Evolutionary conservation across 2,329 filamentous ascomycete genomes (phyloP).

Genomic region (Penicillium sp.): DNA sequence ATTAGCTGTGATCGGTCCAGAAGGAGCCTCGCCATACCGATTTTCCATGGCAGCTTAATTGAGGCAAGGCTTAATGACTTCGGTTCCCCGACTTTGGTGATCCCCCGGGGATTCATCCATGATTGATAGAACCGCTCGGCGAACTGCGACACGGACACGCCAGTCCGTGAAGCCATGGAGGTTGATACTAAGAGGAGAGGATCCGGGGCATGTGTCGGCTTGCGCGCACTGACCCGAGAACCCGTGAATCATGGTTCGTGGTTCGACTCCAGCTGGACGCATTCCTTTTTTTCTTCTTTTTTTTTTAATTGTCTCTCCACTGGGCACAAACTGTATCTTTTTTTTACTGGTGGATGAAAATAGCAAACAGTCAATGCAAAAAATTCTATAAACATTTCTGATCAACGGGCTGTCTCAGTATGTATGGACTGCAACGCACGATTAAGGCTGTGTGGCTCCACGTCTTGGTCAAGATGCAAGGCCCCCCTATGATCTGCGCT

Average conservation of each 20-base stretch:
- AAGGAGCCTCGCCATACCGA: constrained; percentile 24
- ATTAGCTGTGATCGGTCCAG: constrained; percentile 3
- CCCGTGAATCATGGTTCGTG: neutral
- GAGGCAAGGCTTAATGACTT: constrained; percentile 6
- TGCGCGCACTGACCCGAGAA: neutral
- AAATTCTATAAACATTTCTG: too few relatives aligned
- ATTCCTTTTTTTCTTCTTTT: neutral
- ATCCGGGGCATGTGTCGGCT: neutral
- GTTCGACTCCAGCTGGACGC: neutral
- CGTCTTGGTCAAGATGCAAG: neutral
- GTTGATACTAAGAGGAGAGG: neutral
- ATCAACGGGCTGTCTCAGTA: neutral
- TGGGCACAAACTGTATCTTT: too few relatives aligned
- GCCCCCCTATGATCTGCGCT: neutral
- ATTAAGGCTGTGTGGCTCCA: neutral
- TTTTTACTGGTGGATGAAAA: neutral
- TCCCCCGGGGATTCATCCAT: constrained; percentile 26
- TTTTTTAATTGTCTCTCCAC: too few relatives aligned
- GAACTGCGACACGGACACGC: constrained; percentile 31
- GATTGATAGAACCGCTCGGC: constrained; percentile 27
- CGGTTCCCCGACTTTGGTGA: constrained; percentile 8
- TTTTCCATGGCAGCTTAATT: constrained; percentile 21
- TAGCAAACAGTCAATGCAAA: neutral
- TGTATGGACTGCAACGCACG: neutral
- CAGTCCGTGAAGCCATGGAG: constrained; percentile 14